phyloP scores from a whole-genome alignment of 2,329 filamentous ascomycete genomes.

The Lachnellula subtilissima region DNA sequence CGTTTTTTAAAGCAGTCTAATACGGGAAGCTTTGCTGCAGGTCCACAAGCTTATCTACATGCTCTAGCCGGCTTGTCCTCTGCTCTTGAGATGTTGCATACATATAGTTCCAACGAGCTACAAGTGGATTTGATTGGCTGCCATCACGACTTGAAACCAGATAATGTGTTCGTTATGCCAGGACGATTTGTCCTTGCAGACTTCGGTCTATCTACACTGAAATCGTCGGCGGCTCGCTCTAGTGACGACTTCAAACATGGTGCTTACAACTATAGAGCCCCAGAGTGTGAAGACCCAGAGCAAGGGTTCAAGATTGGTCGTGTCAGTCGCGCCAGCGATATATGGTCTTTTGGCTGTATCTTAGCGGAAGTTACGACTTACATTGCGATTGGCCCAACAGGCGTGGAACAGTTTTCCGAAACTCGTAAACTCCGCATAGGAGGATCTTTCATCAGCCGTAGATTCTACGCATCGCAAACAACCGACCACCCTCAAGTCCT shows the following conservation, averaged over 20 bases:
- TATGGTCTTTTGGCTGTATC: conserved; percentile 30
- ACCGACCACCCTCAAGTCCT: too few relatives aligned
- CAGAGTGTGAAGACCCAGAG: conserved; percentile 23
- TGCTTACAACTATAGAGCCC: conserved; percentile 21
- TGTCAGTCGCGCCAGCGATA: conserved; percentile 23
- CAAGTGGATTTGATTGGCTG: conserved; percentile 25
- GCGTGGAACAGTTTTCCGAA: conserved; percentile 12
- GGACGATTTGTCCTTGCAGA: conserved; percentile 27
- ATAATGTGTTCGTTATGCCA: conserved; percentile 26
- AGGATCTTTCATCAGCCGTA: too few relatives aligned
- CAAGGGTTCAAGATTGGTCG: conserved; percentile 1
- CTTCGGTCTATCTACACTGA: conserved; percentile 27
- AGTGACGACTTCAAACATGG: conserved; percentile 11
- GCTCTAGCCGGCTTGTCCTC: conserved; percentile 25
- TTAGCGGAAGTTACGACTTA: conserved; percentile 26
- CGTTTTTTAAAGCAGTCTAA: conserved; percentile 9
- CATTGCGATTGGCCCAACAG: conserved; percentile 14
- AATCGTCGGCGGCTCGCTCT: conserved; percentile 9
- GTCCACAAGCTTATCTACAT: conserved; percentile 13
- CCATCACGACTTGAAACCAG: conserved; percentile 30
- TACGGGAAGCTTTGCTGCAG: not conserved
- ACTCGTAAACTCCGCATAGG: too few relatives aligned
- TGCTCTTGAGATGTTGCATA: conserved; percentile 23
- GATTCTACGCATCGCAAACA: too few relatives aligned
- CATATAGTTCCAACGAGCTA: conserved; percentile 12